These are phyloP conservation scores for Diaporthe caulivora DNA, from an alignment of 2,329 filamentous ascomycete genomes.

Conservation along the genomic window DNA sequence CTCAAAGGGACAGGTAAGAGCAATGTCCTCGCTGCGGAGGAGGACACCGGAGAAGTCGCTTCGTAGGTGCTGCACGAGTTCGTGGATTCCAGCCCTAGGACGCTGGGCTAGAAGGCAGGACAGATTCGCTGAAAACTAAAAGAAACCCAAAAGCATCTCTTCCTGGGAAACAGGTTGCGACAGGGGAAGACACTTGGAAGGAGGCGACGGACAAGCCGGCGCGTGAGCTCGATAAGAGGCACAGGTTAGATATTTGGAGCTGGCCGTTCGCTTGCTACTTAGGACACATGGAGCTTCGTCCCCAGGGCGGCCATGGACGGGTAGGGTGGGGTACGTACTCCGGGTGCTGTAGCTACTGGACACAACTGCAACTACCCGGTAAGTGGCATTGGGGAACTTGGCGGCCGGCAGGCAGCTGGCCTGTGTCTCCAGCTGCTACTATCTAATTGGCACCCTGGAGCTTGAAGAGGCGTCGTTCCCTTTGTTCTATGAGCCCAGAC, in stretches of 20 bases:
- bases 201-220: conserved; percentile 13
- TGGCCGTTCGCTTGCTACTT: conserved; percentile 5
- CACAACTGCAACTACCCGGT: not conserved
- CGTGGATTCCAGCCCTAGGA: conserved; percentile 22
- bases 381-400: conserved; percentile 4
- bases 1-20: conserved; percentile 22
- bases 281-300: conserved; percentile 40
- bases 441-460: not conserved
- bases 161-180: not conserved
- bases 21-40: not conserved
- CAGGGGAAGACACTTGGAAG: not conserved
- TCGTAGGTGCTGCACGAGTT: conserved; percentile 24
- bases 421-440: not conserved
- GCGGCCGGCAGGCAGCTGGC: conserved; percentile 36
- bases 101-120: conserved; percentile 8
- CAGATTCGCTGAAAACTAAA: not conserved
- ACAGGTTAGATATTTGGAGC: conserved; percentile 20
- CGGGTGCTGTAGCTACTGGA: not conserved
- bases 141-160: conserved; percentile 13
- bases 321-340: conserved; percentile 18
- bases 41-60: conserved; percentile 7
- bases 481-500: not conserved
- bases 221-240: conserved; percentile 24
- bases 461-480: not conserved
- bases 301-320: not conserved